A percentile compares a stretch with the other conserved stretches of the same genome.
These are phyloP conservation scores for Phaeoacremonium minimum DNA, from an alignment of 2,329 filamentous ascomycete genomes.

Conservation along the genomic window DNA sequence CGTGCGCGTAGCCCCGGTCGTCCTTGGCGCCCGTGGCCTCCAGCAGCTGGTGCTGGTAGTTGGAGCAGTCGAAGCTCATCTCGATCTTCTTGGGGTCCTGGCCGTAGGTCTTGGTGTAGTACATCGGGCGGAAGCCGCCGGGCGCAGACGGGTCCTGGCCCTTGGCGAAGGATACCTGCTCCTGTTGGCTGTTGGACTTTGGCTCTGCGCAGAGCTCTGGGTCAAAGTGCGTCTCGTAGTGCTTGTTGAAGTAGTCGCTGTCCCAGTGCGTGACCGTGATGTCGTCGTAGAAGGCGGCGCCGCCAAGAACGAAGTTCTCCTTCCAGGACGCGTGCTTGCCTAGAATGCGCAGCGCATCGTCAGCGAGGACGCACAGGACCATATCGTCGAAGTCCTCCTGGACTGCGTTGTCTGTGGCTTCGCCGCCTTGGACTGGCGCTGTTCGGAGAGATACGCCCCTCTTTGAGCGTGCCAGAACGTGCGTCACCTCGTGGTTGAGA, in stretches of 20 bases:
- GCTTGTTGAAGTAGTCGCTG: constrained; percentile 58
- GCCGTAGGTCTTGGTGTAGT: constrained; percentile 58
- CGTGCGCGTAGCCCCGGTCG: constrained; percentile 43
- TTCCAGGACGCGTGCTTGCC: constrained; percentile 51
- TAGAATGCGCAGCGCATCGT: constrained; percentile 46
- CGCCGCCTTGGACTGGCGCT: constrained; percentile 36
- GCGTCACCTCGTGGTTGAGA: constrained; percentile 50
- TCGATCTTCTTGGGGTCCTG: constrained; percentile 54
- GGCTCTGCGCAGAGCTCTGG: constrained; percentile 43
- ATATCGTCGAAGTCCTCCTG: constrained; percentile 60
- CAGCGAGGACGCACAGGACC: constrained; percentile 54
- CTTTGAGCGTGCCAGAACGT: constrained; percentile 45
- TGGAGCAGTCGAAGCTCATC: constrained; percentile 72
- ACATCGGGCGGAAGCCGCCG: constrained; percentile 60
- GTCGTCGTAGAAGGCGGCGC: constrained; percentile 66
- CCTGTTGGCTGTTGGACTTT: constrained; percentile 30
- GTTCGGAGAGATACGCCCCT: constrained; percentile 46
- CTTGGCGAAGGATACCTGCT: constrained; percentile 35
- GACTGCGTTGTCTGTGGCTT: constrained; percentile 42
- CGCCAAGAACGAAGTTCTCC: constrained; percentile 66
- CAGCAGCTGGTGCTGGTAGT: constrained; percentile 71
- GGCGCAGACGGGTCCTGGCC: constrained; percentile 46
- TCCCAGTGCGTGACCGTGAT: constrained; percentile 68
- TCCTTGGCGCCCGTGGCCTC: constrained; percentile 16
- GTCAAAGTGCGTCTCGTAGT: constrained; percentile 62